Evolutionary conservation across 192 early-diverging fungal species (phyloP).

Genomic region (Linnemannia hyalina): DNA sequence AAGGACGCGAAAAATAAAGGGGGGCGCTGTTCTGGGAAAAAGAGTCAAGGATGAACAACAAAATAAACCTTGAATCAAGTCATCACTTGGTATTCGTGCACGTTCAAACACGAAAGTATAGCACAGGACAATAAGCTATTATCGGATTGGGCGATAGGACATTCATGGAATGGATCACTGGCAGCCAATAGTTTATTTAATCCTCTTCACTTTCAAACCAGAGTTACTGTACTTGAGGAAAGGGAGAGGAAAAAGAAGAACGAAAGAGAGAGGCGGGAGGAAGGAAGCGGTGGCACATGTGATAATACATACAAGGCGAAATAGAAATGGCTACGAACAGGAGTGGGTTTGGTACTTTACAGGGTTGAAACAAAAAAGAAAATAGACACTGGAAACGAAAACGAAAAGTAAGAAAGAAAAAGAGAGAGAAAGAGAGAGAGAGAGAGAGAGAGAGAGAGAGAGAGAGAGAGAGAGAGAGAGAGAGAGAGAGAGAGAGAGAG

Average conservation of each 20-base stretch:
- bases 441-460: neutral
- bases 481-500: neutral
- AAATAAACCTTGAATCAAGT: neutral
- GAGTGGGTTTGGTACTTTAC: neutral
- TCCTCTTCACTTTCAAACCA: neutral
- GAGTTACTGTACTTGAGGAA: too few relatives aligned
- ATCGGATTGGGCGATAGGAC: neutral
- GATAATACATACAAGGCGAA: slow-evolving; percentile 1
- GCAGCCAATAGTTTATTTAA: neutral
- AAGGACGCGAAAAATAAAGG: neutral
- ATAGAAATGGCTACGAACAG: neutral
- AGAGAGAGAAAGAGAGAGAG: neutral
- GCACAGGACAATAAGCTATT: neutral
- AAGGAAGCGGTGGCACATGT: neutral
- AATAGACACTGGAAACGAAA: neutral
- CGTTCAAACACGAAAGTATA: neutral
- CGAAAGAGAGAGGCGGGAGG: neutral
- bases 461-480: neutral
- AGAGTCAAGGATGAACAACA: neutral
- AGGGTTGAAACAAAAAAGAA: neutral
- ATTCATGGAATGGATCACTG: neutral
- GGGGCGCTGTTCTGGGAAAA: neutral
- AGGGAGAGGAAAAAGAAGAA: neutral
- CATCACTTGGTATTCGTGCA: neutral
- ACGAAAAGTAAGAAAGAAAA: neutral